Evolutionary conservation across 805 yeast species (phyloP), one percentile per base, ranked within the genome.

Genomic region (Yamadazyma akitaensis): DNA sequence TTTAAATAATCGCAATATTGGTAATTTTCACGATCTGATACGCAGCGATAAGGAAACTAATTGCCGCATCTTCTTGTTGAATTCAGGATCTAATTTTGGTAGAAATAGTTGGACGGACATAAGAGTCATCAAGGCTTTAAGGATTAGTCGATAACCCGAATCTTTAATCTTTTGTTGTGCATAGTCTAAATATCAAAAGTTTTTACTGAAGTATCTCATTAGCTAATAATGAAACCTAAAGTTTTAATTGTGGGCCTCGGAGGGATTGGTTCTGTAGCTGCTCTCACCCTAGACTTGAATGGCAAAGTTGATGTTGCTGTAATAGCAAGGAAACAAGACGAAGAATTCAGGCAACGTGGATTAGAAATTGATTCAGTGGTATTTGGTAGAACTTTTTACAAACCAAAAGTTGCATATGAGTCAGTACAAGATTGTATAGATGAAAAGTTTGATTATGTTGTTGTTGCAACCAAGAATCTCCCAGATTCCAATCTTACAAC

Each of bases 201-300:
- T n/a, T n/a, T n/a, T n/a, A n/a, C n/a, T n/a, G n/a, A n/a, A n/a
- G n/a, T n/a, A n/a, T n/a, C n/a, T n/a, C n/a, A n/a, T n/a, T n/a
- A n/a, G n/a, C 32, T 13, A 11, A 28, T 28, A n/a, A 44, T 44
- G 44, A 32, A 33, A 43, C 61, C 65, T 6, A 64, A 57, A 37
- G 81, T 83, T 14, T 68, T 88, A 11, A 68, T 88, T 10, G 76
- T 88, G 34, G 96, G 96, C 10, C 77, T 88, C 37, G 96, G 96
- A 13, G 96, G 96, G 33, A 94, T 88, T 10, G 96, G 96, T 32
- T 76, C 88, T 14, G 78, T 88, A 30, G 82, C 85, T 2, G 88
- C 95, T 0, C 74, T 82, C 42, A 79, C 86, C 0, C 68, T 88
- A 28, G 73, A 70, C 53, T 60, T 62, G 35, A 69, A 75, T 37